A percentile compares a stretch with the other conserved stretches of the same genome.
Evolutionary conservation across 805 yeast species (phyloP).

Genomic region (Ogataea degrootiae): DNA sequence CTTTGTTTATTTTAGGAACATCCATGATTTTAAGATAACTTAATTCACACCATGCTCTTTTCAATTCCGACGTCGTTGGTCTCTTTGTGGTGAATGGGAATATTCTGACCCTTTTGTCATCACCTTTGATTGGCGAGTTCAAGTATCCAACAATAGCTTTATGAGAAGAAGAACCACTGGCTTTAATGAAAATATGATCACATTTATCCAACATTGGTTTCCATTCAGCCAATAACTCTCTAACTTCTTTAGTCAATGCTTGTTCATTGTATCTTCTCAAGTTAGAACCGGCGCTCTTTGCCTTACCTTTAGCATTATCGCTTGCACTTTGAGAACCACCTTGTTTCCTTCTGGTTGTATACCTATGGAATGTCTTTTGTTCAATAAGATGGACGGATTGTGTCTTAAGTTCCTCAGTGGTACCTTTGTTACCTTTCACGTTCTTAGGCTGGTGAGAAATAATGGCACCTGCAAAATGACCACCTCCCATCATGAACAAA

Average conservation of each 20-base stretch:
- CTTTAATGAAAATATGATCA: conserved; percentile 69
- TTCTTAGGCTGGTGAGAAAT: conserved; percentile 63
- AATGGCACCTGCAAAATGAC: conserved; percentile 96
- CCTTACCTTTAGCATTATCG: conserved; percentile 91
- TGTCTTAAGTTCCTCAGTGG: conserved; percentile 45
- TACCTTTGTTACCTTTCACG: conserved; percentile 51
- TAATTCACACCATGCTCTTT: conserved; percentile 77
- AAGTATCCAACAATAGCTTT: conserved; percentile 64
- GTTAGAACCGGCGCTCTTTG: conserved; percentile 91
- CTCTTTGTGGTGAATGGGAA: conserved; percentile 90
- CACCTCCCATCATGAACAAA: conserved; percentile 92
- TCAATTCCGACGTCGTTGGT: conserved; percentile 78
- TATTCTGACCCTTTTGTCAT: conserved; percentile 58
- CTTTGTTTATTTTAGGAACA: conserved; percentile 45
- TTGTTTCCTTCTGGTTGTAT: conserved; percentile 93
- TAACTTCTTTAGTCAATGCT: conserved; percentile 74
- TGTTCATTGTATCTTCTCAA: conserved; percentile 87
- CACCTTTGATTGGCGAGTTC: conserved; percentile 44
- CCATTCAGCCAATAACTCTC: conserved; percentile 67
- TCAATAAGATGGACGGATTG: conserved; percentile 63
- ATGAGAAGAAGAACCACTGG: conserved; percentile 67
- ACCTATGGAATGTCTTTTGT: conserved; percentile 87
- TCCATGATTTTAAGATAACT: conserved; percentile 52
- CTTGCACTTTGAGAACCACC: conserved; percentile 95
- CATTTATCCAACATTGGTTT: conserved; percentile 52